These are phyloP conservation scores for Fimicolochytrium jonesii DNA, from an alignment of 192 early-diverging fungal genomes.

Conservation along the genomic window DNA sequence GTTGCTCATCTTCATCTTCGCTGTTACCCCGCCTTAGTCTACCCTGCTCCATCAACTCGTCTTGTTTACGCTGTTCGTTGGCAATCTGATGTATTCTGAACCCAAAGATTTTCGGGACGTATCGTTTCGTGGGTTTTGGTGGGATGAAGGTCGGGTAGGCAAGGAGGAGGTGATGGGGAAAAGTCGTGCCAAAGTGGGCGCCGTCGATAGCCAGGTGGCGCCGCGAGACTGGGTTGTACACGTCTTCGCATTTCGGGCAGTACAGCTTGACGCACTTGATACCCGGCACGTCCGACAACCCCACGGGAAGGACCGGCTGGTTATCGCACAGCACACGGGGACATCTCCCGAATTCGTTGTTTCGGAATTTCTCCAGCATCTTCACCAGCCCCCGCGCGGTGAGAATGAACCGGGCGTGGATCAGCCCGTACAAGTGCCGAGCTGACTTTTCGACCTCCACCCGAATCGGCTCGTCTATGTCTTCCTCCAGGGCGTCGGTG, in stretches of 20 bases:
- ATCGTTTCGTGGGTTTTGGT: constrained; percentile 71
- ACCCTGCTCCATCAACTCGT: constrained; percentile 76
- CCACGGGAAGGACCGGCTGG: constrained; percentile 86
- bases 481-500: constrained; percentile 77
- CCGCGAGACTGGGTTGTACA: constrained; percentile 88
- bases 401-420: constrained; percentile 94
- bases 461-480: constrained; percentile 66
- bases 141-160: constrained; percentile 81
- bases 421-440: constrained; percentile 93
- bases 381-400: constrained; percentile 87
- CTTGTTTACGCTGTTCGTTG: constrained; percentile 87
- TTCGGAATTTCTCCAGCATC: constrained; percentile 96
- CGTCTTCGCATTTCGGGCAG: constrained; percentile 94
- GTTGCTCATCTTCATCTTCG: too few relatives aligned
- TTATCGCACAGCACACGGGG: constrained; percentile 89
- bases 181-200: constrained; percentile 93
- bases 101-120: constrained; percentile 97
- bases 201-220: constrained; percentile 86
- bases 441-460: constrained; percentile 84
- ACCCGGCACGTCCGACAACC: constrained; percentile 80
- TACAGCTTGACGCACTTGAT: constrained; percentile 88
- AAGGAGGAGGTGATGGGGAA: constrained; percentile 96
- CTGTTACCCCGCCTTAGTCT: constrained; percentile 53
- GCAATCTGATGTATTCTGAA: constrained; percentile 89
- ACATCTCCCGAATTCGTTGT: constrained; percentile 93